Evolutionary conservation across 2,329 filamentous ascomycete species (phyloP), one percentile per base, ranked within the genome.

Genomic region (Claviceps spartinae): DNA sequence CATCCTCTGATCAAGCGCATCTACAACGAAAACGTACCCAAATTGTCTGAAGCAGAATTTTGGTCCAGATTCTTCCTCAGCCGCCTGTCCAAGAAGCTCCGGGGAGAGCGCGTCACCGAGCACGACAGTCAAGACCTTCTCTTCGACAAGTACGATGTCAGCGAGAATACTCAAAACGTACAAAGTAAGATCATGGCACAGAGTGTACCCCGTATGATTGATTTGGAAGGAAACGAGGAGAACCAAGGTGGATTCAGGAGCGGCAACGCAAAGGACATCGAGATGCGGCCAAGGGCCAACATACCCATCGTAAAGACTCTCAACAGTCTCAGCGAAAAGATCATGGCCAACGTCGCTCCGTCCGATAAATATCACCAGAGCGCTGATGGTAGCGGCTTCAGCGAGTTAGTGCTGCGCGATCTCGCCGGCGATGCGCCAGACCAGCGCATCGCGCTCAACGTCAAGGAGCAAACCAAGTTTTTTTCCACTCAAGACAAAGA

Each of bases 31-130:
- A 88, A 90, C 58, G 89, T 96, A 0, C 89, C 88, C 5, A 86
- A 85, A 54, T 68, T 94, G 41, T 81, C 77, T 26, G 87, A 95
- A 61, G 75, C 76, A 52, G 82, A 88, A 48, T 98, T 98, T 64
- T 98, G 91, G 90, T 86, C 86, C 5, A 79, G 88, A 14, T 98
- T 98, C 69, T 97, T 98, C 65, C 81, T 90, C 55, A 95, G 88
- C 66, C 81, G 86, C 52, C 72, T 98, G 8, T 88, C 89, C 58
- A 96, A 95, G 69, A 91, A 89, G 63, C 72, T 98, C 52, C 87
- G 90, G 53, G 93, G 94, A 40, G 89, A 97, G 68, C 86, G 88
- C 50, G 81, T 95, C 45, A 81, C 80, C 1, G 88, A 91, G 8
- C 78, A 77, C 4, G 91, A 96, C 65, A 73, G 81, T 16, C 78